phyloP scores from a whole-genome alignment of 2,329 filamentous ascomycete species.

The Fusarium sublunatum region DNA sequence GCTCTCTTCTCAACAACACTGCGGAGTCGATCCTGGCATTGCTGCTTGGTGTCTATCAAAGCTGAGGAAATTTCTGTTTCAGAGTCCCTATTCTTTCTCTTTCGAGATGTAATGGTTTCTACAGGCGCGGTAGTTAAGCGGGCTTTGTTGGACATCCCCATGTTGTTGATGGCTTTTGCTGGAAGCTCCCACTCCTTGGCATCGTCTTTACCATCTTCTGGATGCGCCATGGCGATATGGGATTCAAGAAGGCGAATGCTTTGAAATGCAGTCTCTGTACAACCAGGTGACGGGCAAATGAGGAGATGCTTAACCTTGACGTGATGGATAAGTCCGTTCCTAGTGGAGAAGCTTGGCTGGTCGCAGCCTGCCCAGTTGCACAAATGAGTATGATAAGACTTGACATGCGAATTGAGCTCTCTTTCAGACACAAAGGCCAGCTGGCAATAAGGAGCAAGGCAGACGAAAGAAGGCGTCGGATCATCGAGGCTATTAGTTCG shows the following conservation, averaged over 20 bases:
- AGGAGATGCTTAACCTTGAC: slow-evolving; percentile 58
- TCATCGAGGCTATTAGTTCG: slow-evolving; percentile 26
- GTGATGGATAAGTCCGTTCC: slow-evolving; percentile 56
- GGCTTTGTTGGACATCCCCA: background rate
- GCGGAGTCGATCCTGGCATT: slow-evolving; percentile 52
- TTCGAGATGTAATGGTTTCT: slow-evolving; percentile 27
- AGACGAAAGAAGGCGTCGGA: slow-evolving; percentile 36
- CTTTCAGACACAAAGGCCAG: slow-evolving; percentile 40
- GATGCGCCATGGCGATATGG: slow-evolving; percentile 54
- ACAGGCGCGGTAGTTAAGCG: background rate
- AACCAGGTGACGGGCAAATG: slow-evolving; percentile 55
- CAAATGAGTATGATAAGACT: slow-evolving; percentile 47
- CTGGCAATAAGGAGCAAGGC: slow-evolving; percentile 46
- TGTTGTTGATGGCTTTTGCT: background rate
- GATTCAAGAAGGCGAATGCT: slow-evolving; percentile 51
- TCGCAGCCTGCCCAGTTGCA: slow-evolving; percentile 57
- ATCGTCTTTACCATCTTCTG: slow-evolving; percentile 32
- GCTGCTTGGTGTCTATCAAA: slow-evolving; percentile 50
- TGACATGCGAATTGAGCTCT: slow-evolving; percentile 44
- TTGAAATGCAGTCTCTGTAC: slow-evolving; percentile 52
- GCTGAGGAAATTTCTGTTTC: slow-evolving; percentile 29
- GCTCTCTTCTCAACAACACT: slow-evolving; percentile 51
- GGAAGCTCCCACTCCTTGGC: slow-evolving; percentile 47
- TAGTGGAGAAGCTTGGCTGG: slow-evolving; percentile 51
- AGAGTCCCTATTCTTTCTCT: slow-evolving; percentile 20